Percentiles rank a stretch among this genome's conserved stretches.
Conservation (phyloP, 106 monocot species). For the Allium fistulosum region DNA sequence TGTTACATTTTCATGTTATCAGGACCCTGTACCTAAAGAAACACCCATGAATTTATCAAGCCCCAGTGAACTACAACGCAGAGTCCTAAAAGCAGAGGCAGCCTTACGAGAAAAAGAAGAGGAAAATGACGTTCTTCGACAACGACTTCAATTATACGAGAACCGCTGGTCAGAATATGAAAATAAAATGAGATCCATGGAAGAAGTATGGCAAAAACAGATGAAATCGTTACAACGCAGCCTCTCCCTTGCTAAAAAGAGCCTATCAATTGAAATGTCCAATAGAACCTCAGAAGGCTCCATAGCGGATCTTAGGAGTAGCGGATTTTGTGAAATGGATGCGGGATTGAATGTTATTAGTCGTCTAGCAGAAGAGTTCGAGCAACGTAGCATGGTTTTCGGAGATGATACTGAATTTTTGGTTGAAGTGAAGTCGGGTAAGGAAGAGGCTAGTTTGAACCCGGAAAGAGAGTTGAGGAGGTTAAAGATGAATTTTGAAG, state of each 20-base stretch:
- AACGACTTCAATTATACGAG: slow-evolving; percentile 80
- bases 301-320: slow-evolving; percentile 44
- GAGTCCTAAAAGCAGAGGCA: slow-evolving; percentile 79
- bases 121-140: slow-evolving; percentile 82
- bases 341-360: slow-evolving; percentile 40
- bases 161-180: slow-evolving; percentile 89
- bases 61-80: slow-evolving; percentile 46
- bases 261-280: slow-evolving; percentile 47
- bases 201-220: slow-evolving; percentile 97
- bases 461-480: slow-evolving; percentile 71
- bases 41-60: slow-evolving; percentile 64
- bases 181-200: slow-evolving; percentile 94
- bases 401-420: slow-evolving; percentile 70
- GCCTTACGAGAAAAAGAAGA: slow-evolving; percentile 72
- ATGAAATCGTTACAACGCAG: slow-evolving; percentile 85
- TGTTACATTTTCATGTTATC: not conserved
- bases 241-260: slow-evolving; percentile 74
- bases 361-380: slow-evolving; percentile 70
- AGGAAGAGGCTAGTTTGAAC: slow-evolving; percentile 63
- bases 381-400: slow-evolving; percentile 61
- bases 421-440: slow-evolving; percentile 91
- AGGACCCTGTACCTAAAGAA: slow-evolving; percentile 47
- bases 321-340: slow-evolving; percentile 21
- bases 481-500: slow-evolving; percentile 67
- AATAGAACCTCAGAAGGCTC: slow-evolving; percentile 52